Base-by-base conservation (phyloP, 2,329 filamentous ascomycete species). In the Hypoxylon sp. region DNA sequence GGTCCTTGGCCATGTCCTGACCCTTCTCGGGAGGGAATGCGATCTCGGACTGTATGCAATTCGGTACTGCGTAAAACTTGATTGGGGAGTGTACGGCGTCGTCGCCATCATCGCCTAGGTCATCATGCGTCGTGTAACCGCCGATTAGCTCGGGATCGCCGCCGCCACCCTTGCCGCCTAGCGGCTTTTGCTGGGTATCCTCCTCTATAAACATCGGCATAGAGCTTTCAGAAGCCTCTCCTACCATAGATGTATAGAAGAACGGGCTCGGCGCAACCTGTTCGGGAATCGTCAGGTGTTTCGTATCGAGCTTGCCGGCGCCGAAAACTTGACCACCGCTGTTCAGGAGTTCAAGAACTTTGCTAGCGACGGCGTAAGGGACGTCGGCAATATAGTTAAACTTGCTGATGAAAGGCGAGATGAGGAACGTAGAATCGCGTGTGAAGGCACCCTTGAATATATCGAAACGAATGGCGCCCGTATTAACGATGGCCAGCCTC, bases 401-500 rank as follows among this genome's bases (percentile, higher is more conserved):
- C 1, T 85, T 87, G 76, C 90, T 97, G 1, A 87, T 88, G 75
- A 99, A 99, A 0, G 95, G 95, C 7, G 91, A 96, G 26, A 98
- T 85, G 39, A 94, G 89, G 74, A 88, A 98, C 0, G 91, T 92
- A 3, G 89, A 90, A 75, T 99, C 95, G 39, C 88, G 87, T 0
- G 95, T 98, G 74, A 98, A 98, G 0, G 89, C 82, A 0, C 95
- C 95, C 76, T 94, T 88, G 83, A 97, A 97, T 64, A 99, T 91
- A 76, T 99, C 95, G 77, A 98, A 99, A 46, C 95, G 91, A 68
- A 99, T 88, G 3, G 91, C 92, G 24, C 95, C 95, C 0, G 92
- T 97, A 78, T 99, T 99, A 58, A 91, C 83, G 52, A 98, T 87
- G 28, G 90, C 88, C 10, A 98, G 79, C 6, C 87, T 85, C 8